phyloP scores from a whole-genome alignment of 1,284 basidiomycete genomes.

The Sutorius eximius region DNA sequence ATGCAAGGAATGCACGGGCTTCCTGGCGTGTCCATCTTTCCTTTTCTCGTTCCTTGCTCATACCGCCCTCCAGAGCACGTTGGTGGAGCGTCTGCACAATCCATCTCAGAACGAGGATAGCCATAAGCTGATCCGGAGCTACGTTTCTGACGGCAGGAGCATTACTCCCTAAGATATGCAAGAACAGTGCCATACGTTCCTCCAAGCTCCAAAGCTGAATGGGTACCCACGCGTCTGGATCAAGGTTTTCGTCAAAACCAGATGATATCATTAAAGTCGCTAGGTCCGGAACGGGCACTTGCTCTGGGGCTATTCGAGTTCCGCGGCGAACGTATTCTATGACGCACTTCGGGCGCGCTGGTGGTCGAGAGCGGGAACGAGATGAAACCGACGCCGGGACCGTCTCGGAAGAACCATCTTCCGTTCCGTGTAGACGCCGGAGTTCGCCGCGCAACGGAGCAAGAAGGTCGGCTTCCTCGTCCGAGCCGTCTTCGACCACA shows the following conservation, averaged over 20 bases:
- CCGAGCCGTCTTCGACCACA: constrained; percentile 47
- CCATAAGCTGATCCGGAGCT: constrained; percentile 44
- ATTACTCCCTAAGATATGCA: constrained; percentile 60
- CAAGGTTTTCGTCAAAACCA: constrained; percentile 29
- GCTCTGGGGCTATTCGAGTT: constrained; percentile 59
- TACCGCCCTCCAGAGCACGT: constrained; percentile 47
- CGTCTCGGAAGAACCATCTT: constrained; percentile 11
- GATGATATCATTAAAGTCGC: constrained; percentile 46
- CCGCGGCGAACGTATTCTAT: constrained; percentile 75
- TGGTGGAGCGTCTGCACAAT: constrained; percentile 49
- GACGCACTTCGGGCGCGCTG: constrained; percentile 42
- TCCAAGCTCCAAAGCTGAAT: constrained; percentile 50
- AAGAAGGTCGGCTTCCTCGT: constrained; percentile 49
- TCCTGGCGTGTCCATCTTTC: constrained; percentile 73
- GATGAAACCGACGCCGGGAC: constrained; percentile 36
- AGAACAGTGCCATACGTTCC: constrained; percentile 57
- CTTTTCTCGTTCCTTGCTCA: constrained; percentile 53
- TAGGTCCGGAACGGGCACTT: constrained; percentile 52
- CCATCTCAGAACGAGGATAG: constrained; percentile 61
- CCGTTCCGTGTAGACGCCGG: constrained; percentile 49
- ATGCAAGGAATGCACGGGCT: constrained; percentile 60
- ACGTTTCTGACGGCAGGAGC: constrained; percentile 47
- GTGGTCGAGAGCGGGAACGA: constrained; percentile 30
- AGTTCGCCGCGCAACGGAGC: constrained; percentile 71
- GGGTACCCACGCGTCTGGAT: constrained; percentile 34